Base-by-base conservation (phyloP, 2,329 filamentous ascomycete genomes). In the Pochonia chlamydosporia region DNA sequence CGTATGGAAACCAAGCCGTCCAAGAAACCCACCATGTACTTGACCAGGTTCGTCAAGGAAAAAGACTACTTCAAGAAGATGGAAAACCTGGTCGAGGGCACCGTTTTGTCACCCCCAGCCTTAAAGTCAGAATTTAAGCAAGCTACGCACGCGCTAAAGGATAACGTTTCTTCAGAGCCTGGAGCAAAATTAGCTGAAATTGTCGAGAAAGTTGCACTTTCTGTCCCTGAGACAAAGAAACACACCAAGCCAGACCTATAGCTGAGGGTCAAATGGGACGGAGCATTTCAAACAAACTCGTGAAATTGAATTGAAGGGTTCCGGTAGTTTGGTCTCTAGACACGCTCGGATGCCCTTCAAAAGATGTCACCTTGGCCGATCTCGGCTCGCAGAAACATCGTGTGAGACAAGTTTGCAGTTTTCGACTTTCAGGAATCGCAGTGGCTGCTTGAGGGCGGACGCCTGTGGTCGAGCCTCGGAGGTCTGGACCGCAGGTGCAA, bases 1-100 rank as follows among this genome's bases (percentile, higher is more conserved):
- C 78, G 84, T 14, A 92, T 96, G 57, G 69, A 66, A 55, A 59
- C 69, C 24, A 71, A 66, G 49, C 63, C 68, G 21, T 61, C 65
- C 14, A 59, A 67, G 40, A 63, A 64, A 44, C 68, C 71, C 13
- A 66, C 68, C 13, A 64, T 78, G 43, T 80, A 76, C 54, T 61
- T 75, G 50, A 79, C 72, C 40, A 69, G 66, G 40, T 68, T 74
- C 41, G 68, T 78, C 40, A 68, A 69, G 45, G 69, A 73, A 48
- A 68, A 67, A 45, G 66, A 71, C 42, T 63, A 59, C 46, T 61
- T 69, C 47, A 66, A 64, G 53, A 60, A 56, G 24, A 61, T 69
- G 35, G 67, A 64, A 23, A 64, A 67, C 16, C 57, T 68, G 43
- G 49, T 68, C 9, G 70, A 67, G 42, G 62, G 63, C 10, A 61